Base-by-base conservation (phyloP, 805 yeast species). In the Pichia paraexigua region DNA sequence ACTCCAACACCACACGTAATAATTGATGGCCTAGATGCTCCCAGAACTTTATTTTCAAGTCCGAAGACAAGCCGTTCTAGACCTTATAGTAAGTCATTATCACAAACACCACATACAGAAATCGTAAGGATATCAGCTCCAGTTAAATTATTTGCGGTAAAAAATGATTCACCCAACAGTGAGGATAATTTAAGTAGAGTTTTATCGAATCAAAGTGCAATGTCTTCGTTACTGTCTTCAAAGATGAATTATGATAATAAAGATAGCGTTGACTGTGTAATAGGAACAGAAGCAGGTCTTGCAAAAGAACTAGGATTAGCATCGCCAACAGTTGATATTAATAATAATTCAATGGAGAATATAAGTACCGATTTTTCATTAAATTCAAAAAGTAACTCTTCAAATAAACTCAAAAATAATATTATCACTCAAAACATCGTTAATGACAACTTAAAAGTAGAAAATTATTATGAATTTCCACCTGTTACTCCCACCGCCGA, bases 81-180 rank as follows among this genome's bases (percentile, higher is more conserved):
- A 53, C 63, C 66, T 54, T 76, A 67, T 63, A 68, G 70, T 45
- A 66, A 72, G 48, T 73, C 79, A 0, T 57, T 75, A 42, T 72
- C 79, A 9, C 76, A 75, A 28, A 71, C 73, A n/a, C 75, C 71
- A 50, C 68, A 71, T 32, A 73, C 71, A 7, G 74, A 71, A 56
- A 63, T 67, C 42, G 63, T 71, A 37, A 63, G 71, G 46, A 71
- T 68, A 48, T 10, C 22, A 10, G 15, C 42, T 49, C 53, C 41
- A 50, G 20, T 35, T n/a, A 35, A 35, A 21, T 40, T 20, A 11
- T 20, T 40, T 20, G 25, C 15, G 10, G 11, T 5, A 8, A 40
- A 40, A 21, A 40, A 20, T 13, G 25, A 40, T 4, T 40, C 25
- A 18, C 17, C 24, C 20, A 21, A 43, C 56, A 8, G 53, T 15